A percentile compares a stretch with the other conserved stretches of the same genome.
These are phyloP conservation scores for Centrapalus pauciflorus DNA, from an alignment of 129 eudicot species.

Conservation along the genomic window DNA sequence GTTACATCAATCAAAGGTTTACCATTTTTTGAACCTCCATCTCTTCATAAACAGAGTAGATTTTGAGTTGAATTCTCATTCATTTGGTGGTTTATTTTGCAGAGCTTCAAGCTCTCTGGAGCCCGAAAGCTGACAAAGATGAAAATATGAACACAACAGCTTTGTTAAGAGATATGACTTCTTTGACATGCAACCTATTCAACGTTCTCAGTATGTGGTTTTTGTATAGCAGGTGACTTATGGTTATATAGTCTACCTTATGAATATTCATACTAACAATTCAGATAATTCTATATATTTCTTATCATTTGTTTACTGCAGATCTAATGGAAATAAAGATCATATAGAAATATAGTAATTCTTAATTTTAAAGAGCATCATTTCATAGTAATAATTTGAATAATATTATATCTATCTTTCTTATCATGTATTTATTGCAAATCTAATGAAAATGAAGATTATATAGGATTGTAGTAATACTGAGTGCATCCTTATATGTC, in stretches of 20 bases:
- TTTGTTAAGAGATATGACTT: slow-evolving; percentile 4
- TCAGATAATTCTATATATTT: background rate
- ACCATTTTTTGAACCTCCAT: background rate
- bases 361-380: no score
- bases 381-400: slow-evolving; percentile 9
- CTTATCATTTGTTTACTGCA: background rate
- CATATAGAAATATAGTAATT: background rate
- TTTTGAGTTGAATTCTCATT: slow-evolving; percentile 1
- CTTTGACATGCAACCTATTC: background rate
- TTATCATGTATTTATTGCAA: slow-evolving; percentile 1
- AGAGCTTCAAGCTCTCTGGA: slow-evolving; percentile 16
- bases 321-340: background rate
- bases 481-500: background rate
- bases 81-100: slow-evolving; percentile 22
- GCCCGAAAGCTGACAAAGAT: slow-evolving; percentile 1
- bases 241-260: slow-evolving; percentile 3
- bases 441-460: slow-evolving; percentile 3
- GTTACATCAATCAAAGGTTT: slow-evolving; percentile 16
- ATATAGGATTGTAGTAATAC: background rate
- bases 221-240: slow-evolving; percentile 20
- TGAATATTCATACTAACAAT: background rate
- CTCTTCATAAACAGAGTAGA: background rate
- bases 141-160: background rate
- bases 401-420: background rate
- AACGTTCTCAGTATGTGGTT: slow-evolving; percentile 13